Conservation (phyloP, 192 early-diverging fungal species). For the Chytriomyces sp. region DNA sequence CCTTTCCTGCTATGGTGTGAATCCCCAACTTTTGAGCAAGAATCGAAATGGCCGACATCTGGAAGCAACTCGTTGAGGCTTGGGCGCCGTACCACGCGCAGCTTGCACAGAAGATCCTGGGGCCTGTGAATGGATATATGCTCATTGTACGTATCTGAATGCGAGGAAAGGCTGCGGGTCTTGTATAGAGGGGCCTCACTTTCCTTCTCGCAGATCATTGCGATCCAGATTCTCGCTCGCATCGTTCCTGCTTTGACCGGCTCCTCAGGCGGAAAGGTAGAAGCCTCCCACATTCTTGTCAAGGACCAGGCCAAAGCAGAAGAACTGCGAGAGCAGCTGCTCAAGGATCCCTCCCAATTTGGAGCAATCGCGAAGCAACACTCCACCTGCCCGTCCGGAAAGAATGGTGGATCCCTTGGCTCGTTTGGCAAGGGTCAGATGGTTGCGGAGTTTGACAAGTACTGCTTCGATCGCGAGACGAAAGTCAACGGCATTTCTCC, state of each 20-base stretch:
- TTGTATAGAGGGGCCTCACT: neutral
- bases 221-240: slow-evolving; percentile 1
- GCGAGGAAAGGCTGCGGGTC: neutral
- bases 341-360: slow-evolving; percentile 9
- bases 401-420: slow-evolving; percentile 27
- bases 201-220: slow-evolving; percentile 12
- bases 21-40: no score
- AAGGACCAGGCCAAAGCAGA: neutral
- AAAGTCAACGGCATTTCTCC: neutral
- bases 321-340: neutral
- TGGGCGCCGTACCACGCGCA: slow-evolving; percentile 3
- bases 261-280: neutral
- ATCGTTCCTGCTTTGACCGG: neutral
- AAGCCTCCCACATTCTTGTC: neutral
- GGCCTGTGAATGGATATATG: neutral
- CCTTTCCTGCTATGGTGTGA: no score
- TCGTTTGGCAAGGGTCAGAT: slow-evolving; percentile 27
- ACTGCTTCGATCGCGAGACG: slow-evolving; percentile 26
- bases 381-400: slow-evolving; percentile 34
- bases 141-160: neutral
- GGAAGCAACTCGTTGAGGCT: neutral
- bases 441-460: slow-evolving; percentile 29
- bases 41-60: no score
- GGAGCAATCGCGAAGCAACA: slow-evolving; percentile 31
- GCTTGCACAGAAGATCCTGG: slow-evolving; percentile 13